Percentiles rank a stretch among this genome's conserved stretches.
These are phyloP conservation scores for Purshia tridentata DNA, from an alignment of 306 rosid genomes.

Conservation along the genomic window DNA sequence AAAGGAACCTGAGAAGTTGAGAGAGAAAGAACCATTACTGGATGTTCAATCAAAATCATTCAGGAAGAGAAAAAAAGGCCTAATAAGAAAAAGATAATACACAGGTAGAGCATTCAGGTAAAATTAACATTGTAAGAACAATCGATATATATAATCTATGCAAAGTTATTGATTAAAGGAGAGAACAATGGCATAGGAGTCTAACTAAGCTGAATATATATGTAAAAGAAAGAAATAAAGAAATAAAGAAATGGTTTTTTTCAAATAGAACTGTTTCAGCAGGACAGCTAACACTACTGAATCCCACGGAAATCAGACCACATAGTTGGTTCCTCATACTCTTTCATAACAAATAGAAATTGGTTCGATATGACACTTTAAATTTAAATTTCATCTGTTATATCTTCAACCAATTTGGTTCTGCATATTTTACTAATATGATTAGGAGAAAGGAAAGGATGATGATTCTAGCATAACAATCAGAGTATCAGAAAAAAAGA, in stretches of 20 bases:
- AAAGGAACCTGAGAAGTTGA: not conserved
- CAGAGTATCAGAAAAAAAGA: too few relatives aligned
- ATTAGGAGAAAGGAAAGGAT: not conserved
- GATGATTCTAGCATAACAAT: not conserved
- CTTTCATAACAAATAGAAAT: not conserved
- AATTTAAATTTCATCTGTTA: not conserved
- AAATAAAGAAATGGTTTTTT: too few relatives aligned
- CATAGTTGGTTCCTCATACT: too few relatives aligned
- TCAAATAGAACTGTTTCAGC: not conserved
- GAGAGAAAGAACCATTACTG: not conserved
- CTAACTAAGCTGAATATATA: not conserved
- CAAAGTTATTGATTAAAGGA: not conserved
- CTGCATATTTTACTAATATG: not conserved
- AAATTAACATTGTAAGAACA: not conserved
- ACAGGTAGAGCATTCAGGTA: not conserved
- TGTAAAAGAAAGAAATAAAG: too few relatives aligned
- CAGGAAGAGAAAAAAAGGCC: not conserved
- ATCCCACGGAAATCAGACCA: too few relatives aligned
- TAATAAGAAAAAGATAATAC: not conserved
- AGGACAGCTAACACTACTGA: not conserved
- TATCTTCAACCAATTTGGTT: not conserved
- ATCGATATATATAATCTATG: not conserved
- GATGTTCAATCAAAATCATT: not conserved
- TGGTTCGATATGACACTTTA: not conserved
- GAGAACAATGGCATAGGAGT: not conserved